phyloP scores from a whole-genome alignment of 345 rosid genomes.

The Sapria himalayana region DNA sequence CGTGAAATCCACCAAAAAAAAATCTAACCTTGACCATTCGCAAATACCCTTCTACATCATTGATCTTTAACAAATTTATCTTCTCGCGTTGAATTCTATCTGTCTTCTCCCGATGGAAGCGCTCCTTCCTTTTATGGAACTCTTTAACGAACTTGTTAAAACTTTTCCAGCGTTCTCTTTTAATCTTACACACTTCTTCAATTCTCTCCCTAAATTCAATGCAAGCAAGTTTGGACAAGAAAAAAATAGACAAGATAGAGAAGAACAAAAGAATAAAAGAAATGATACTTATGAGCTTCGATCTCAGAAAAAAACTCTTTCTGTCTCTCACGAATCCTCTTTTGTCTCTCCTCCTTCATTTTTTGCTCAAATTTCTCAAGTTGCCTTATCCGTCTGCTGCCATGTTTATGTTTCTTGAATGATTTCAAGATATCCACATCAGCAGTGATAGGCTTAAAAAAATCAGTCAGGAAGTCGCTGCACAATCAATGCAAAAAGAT shows the following conservation, averaged over 20 bases:
- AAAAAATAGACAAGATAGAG: constrained; percentile 2
- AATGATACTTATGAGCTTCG: constrained; percentile 63
- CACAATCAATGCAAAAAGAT: constrained; percentile 9
- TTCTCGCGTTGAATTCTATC: constrained; percentile 94
- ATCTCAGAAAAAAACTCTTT: constrained; percentile 86
- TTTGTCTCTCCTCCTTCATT: constrained; percentile 88
- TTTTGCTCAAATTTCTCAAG: constrained; percentile 68
- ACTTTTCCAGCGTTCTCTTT: constrained; percentile 84
- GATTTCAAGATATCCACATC: constrained; percentile 58
- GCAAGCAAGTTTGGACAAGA: constrained; percentile 9
- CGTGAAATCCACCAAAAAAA: constrained; percentile 9
- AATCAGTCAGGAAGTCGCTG: constrained; percentile 66
- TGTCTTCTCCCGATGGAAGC: constrained; percentile 74
- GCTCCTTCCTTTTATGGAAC: constrained; percentile 81
- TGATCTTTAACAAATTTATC: constrained; percentile 73
- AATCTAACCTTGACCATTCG: constrained; percentile 78
- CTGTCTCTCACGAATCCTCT: constrained; percentile 90
- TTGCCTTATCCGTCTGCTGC: constrained; percentile 77
- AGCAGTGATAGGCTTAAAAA: constrained; percentile 49
- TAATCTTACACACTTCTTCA: constrained; percentile 55
- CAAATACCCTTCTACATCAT: constrained; percentile 91
- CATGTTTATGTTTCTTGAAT: constrained; percentile 72
- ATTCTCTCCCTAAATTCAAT: constrained; percentile 51
- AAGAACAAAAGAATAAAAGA: constrained; percentile 1
- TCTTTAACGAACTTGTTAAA: constrained; percentile 75